phyloP scores from a whole-genome alignment of 768 basidiomycete species.

The Dacryopinax primogenitus region DNA sequence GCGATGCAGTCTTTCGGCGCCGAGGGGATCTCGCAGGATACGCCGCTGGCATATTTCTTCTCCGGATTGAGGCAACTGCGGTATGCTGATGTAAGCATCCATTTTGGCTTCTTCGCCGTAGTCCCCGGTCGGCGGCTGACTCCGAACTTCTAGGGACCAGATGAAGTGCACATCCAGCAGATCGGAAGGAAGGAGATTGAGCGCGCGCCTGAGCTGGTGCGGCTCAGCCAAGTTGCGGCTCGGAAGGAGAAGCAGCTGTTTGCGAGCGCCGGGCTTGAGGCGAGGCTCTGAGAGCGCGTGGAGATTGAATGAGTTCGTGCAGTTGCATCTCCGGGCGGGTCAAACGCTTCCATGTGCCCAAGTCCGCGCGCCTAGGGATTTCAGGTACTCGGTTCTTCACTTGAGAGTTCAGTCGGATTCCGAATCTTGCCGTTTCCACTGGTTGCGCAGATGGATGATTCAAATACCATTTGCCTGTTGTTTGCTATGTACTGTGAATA shows the following conservation, averaged over 20 bases:
- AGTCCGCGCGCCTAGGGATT: no score
- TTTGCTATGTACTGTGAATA: no score
- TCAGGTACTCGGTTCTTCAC: no score
- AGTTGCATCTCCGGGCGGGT: slow-evolving; percentile 2
- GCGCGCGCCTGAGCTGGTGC: slow-evolving; percentile 50
- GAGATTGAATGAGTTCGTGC: not conserved
- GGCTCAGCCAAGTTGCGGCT: slow-evolving; percentile 42
- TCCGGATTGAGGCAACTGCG: slow-evolving; percentile 76
- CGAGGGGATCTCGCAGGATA: slow-evolving; percentile 90
- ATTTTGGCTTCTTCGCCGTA: no score
- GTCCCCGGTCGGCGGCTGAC: slow-evolving; percentile 9
- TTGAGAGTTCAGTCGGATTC: not conserved
- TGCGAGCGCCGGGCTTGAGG: slow-evolving; percentile 12
- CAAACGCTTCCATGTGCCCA: no score
- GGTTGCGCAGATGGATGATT: no score
- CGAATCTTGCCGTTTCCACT: slow-evolving; percentile 1
- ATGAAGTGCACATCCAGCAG: slow-evolving; percentile 85
- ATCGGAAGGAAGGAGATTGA: slow-evolving; percentile 81
- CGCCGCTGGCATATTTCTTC: slow-evolving; percentile 62
- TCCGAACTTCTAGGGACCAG: slow-evolving; percentile 37
- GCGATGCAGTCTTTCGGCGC: slow-evolving; percentile 93
- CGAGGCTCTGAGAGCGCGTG: slow-evolving; percentile 9
- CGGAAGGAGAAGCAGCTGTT: slow-evolving; percentile 46
- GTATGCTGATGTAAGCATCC: slow-evolving; percentile 64
- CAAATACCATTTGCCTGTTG: no score